Evolutionary conservation across 2,329 filamentous ascomycete genomes (phyloP).

Genomic region (Hymenoscyphus occultus): DNA sequence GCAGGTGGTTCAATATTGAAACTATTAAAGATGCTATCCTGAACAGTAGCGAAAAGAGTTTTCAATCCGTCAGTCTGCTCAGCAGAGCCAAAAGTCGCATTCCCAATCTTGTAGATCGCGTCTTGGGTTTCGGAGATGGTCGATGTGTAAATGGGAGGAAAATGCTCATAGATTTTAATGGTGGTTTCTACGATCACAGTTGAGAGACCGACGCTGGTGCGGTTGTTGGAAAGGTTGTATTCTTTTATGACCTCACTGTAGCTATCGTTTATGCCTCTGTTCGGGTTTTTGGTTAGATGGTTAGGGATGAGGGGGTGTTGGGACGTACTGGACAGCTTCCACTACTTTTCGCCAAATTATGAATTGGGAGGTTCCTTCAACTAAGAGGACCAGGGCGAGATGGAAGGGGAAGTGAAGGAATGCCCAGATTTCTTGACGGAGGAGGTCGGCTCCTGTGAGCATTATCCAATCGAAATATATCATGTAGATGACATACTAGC

Average conservation of each 20-base stretch:
- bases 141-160: conserved; percentile 15
- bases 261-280: conserved; percentile 7
- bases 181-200: conserved; percentile 13
- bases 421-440: conserved; percentile 39
- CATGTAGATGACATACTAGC: conserved; percentile 30
- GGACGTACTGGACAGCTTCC: conserved; percentile 19
- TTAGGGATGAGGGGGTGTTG: background rate
- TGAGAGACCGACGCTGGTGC: background rate
- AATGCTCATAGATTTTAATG: conserved; percentile 16
- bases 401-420: conserved; percentile 55
- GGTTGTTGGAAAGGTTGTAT: conserved; percentile 6
- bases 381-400: conserved; percentile 52
- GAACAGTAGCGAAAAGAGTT: conserved; percentile 19
- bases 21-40: conserved; percentile 27
- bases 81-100: conserved; percentile 18
- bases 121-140: conserved; percentile 14
- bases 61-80: conserved; percentile 12
- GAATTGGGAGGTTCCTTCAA: conserved; percentile 44
- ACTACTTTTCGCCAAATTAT: conserved; percentile 28
- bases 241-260: background rate
- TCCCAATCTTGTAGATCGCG: conserved; percentile 14
- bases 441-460: conserved; percentile 21
- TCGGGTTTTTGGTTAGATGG: background rate
- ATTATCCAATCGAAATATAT: conserved; percentile 30
- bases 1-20: conserved; percentile 18